Percentiles rank a stretch among this genome's conserved stretches.
These are phyloP conservation scores for Sherardia arvensis DNA, from an alignment of 257 asterid genomes.

Conservation along the genomic window DNA sequence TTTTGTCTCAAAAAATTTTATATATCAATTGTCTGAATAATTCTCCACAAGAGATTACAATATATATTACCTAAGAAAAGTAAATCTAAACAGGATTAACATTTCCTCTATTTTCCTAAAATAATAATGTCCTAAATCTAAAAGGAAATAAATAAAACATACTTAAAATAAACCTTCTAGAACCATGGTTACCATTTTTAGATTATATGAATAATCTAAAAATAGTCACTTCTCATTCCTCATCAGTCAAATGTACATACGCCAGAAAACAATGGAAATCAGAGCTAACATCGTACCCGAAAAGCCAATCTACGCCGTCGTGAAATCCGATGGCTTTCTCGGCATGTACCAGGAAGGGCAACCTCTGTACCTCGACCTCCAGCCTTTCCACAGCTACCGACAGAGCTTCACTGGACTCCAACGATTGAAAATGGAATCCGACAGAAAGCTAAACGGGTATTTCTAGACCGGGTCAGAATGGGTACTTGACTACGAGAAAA, in stretches of 20 bases:
- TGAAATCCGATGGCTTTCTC: conserved; percentile 56
- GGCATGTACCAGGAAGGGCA: conserved; percentile 78
- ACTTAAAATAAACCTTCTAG: too few species aligned
- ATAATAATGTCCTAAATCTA: too few species aligned
- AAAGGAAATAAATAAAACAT: too few species aligned
- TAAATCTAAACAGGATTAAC: too few species aligned
- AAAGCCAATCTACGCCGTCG: conserved; percentile 46
- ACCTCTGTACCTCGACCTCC: conserved; percentile 56
- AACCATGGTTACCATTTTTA: too few species aligned
- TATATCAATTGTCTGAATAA: too few species aligned
- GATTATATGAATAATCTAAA: too few species aligned
- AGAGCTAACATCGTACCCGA: conserved; percentile 50
- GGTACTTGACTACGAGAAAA: conserved; percentile 53
- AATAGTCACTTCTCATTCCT: too few species aligned
- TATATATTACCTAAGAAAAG: too few species aligned
- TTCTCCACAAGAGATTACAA: too few species aligned
- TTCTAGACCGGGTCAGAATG: conserved; percentile 85
- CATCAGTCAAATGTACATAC: conserved; percentile 56
- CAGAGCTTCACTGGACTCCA: conserved; percentile 43
- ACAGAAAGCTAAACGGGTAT: conserved; percentile 68
- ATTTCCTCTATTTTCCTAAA: too few species aligned
- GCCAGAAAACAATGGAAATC: conserved; percentile 62
- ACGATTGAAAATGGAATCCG: conserved; percentile 62
- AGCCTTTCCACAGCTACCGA: conserved; percentile 64
- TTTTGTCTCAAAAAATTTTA: too few species aligned